Conservation (phyloP, 768 basidiomycete genomes). For the Ramaria rubella region DNA sequence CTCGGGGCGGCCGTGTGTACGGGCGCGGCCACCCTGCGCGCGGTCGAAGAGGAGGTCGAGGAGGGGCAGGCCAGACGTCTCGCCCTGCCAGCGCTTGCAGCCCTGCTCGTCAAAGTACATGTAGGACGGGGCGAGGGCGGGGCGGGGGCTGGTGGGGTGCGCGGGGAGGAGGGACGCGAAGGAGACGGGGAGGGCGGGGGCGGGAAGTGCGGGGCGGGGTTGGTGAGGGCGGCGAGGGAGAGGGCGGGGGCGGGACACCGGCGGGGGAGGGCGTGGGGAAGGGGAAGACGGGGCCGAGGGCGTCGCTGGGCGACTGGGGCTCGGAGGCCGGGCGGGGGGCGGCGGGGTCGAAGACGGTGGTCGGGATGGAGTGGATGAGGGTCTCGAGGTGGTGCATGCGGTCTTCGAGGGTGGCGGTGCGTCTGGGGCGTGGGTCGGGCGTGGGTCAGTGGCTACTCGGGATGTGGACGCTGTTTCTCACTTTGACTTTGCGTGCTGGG, state of each 20-base stretch:
- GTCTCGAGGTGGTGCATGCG: constrained; percentile 85
- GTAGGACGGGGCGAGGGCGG: constrained; percentile 70
- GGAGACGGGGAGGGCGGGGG: background rate
- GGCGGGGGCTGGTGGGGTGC: constrained; percentile 25
- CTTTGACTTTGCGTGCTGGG: constrained; percentile 87
- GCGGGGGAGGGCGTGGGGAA: constrained; percentile 34
- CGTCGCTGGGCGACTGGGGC: constrained; percentile 24
- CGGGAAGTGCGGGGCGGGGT: constrained; percentile 38
- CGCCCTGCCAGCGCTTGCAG: constrained; percentile 85
- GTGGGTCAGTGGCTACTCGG: constrained; percentile 7
- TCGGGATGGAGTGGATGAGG: constrained; percentile 77
- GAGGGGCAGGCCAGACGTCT: constrained; percentile 86
- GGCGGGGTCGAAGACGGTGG: constrained; percentile 64
- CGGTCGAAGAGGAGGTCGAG: constrained; percentile 78
- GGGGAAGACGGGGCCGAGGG: constrained; percentile 2
- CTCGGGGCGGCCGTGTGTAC: constrained; percentile 27
- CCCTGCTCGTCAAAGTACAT: constrained; percentile 86
- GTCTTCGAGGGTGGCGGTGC: constrained; percentile 78
- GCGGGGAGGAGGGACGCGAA: no score
- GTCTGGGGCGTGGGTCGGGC: constrained; percentile 32
- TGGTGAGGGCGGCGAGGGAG: constrained; percentile 71
- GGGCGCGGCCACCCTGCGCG: constrained; percentile 35
- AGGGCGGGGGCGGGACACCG: constrained; percentile 74
- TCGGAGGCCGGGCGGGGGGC: constrained; percentile 14
- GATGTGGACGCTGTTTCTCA: constrained; percentile 31